These are phyloP conservation scores for Periconia sp. DNA, from an alignment of 2,329 filamentous ascomycete species.

Conservation along the genomic window DNA sequence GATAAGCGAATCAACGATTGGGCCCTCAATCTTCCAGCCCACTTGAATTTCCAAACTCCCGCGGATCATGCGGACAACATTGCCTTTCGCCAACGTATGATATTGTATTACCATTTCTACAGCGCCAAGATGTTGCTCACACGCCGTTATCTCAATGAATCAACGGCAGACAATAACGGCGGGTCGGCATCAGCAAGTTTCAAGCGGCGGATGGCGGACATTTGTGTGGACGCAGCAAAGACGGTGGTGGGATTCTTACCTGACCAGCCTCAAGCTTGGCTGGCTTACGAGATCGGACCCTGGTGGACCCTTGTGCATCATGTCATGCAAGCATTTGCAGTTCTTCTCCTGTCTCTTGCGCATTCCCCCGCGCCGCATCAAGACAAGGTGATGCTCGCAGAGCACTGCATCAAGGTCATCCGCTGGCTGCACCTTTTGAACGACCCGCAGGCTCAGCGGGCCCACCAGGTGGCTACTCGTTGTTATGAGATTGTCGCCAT, in stretches of 20 bases:
- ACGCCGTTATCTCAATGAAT: slow-evolving; percentile 43
- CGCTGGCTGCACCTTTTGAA: slow-evolving; percentile 42
- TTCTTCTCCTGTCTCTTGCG: slow-evolving; percentile 45
- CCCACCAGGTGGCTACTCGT: too few species aligned
- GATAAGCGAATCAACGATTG: slow-evolving; percentile 41
- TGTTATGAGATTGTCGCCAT: too few species aligned
- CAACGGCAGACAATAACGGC: slow-evolving; percentile 37
- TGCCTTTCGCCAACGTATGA: slow-evolving; percentile 19
- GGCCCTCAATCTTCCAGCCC: slow-evolving; percentile 33
- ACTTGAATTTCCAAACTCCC: slow-evolving; percentile 16
- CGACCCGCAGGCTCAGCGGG: too few species aligned
- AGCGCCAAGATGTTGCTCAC: slow-evolving; percentile 42
- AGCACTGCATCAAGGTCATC: slow-evolving; percentile 40
- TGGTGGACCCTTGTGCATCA: slow-evolving; percentile 51
- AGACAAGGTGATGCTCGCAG: slow-evolving; percentile 26
- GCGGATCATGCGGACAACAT: background rate
- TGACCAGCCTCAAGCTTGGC: too few species aligned
- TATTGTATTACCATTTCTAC: slow-evolving; percentile 25
- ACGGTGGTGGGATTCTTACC: slow-evolving; percentile 42
- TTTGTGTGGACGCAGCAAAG: slow-evolving; percentile 44
- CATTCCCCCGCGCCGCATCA: slow-evolving; percentile 23
- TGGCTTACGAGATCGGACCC: slow-evolving; percentile 28
- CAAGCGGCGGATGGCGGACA: slow-evolving; percentile 36
- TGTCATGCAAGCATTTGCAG: slow-evolving; percentile 46
- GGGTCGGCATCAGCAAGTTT: slow-evolving; percentile 39